Conservation (phyloP, 2,329 filamentous ascomycete genomes). For the Colletotrichum destructivum region DNA sequence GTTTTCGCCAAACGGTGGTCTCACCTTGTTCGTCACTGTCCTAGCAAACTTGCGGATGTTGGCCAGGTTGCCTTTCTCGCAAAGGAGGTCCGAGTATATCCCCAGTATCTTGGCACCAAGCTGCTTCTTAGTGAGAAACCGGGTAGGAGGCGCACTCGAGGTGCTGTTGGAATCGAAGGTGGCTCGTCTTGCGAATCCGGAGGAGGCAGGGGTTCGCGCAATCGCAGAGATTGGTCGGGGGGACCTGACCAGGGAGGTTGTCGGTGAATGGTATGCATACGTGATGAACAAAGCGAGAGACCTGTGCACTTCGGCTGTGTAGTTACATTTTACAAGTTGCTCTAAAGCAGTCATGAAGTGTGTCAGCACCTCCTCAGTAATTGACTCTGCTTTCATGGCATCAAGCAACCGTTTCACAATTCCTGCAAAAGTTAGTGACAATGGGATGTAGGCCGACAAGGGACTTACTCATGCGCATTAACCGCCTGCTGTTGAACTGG, state of each 20-base stretch:
- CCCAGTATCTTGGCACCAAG: slow-evolving; percentile 82
- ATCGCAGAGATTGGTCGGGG: slow-evolving; percentile 60
- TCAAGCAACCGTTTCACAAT: slow-evolving; percentile 93
- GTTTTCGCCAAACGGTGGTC: slow-evolving; percentile 47
- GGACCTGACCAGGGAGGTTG: slow-evolving; percentile 65
- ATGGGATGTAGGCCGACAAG: slow-evolving; percentile 18
- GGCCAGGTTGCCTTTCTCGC: slow-evolving; percentile 76
- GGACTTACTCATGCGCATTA: slow-evolving; percentile 88
- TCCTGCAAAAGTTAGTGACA: slow-evolving; percentile 64
- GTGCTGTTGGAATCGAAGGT: slow-evolving; percentile 52
- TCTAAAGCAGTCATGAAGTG: slow-evolving; percentile 86
- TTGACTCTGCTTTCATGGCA: slow-evolving; percentile 87
- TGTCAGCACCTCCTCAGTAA: slow-evolving; percentile 79
- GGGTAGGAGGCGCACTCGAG: slow-evolving; percentile 52
- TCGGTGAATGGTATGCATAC: slow-evolving; percentile 82
- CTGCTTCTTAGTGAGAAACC: slow-evolving; percentile 74
- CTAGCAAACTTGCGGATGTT: slow-evolving; percentile 91
- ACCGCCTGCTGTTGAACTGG: slow-evolving; percentile 89
- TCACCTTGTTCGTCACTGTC: slow-evolving; percentile 94
- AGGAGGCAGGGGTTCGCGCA: slow-evolving; percentile 60
- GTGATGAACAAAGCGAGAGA: slow-evolving; percentile 93
- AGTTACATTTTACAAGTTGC: slow-evolving; percentile 83
- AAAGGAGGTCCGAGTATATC: slow-evolving; percentile 84
- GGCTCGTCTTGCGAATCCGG: slow-evolving; percentile 55
- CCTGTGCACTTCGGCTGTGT: slow-evolving; percentile 87